Base-by-base conservation (phyloP, 2,329 filamentous ascomycete species). In the Aspergillus nomiae region DNA sequence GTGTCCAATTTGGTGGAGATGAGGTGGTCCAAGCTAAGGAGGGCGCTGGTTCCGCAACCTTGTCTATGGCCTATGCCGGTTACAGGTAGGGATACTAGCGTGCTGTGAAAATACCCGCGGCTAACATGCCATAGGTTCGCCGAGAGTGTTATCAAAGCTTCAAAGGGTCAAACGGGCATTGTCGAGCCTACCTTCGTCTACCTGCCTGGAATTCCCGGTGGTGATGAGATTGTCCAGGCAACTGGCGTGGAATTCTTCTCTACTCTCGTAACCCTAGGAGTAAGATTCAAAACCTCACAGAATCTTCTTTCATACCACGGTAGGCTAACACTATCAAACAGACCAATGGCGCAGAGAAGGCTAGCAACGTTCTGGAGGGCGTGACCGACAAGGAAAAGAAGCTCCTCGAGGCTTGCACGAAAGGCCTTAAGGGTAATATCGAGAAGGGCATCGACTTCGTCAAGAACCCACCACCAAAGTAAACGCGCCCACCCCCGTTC, bases 21-120 rank as follows among this genome's bases (percentile, higher is more conserved):
- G 93, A 97, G 84, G 93, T 97, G 67, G 93, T 97, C 79, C 89
- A 94, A 86, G 93, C 93, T 77, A 97, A 97, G 88, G 91, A 95
- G 70, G 93, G 93, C 74, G 89, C 89, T 76, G 93, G 93, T 69
- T 96, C 92, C 65, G 93, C 93, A 70, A 97, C 93, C 63, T 86
- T 97, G 60, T 96, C 92, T 73, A 97, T 97, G 93, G 93, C 93
- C 65, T 96, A 93, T 78, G 95, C 95, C 71, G 95, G 95, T 71
- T 98, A 89, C 88, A 91, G 92, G 90, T 94, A 82, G 70, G 85
- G 74, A 63, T 46, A 19, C 41, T 57, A 38, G 53, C 26, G 41
- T 63, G 73, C 46, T 70, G 55, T 56, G 50, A 41, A 43, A 51
- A 16, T 30, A 30, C 55, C 9, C 21, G 28, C 55, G 41, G 67